phyloP scores from a whole-genome alignment of 352 stramenopile species.

The Peronospora farinosa region DNA sequence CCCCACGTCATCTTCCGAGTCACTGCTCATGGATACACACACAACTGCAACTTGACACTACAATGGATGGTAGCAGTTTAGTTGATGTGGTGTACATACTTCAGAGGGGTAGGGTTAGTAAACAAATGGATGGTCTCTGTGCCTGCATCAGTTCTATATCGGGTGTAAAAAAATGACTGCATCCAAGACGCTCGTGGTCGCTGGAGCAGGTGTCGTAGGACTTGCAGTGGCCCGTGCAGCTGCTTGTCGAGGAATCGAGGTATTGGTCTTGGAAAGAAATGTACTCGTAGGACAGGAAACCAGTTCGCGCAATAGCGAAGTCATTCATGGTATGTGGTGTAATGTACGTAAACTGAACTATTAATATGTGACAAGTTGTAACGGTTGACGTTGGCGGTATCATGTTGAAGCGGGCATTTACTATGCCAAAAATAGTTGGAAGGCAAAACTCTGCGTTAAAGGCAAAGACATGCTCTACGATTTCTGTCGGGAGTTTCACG shows the following conservation, averaged over 20 bases:
- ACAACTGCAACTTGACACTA: background rate
- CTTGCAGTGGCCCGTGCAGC: conserved; percentile 58
- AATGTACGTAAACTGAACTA: conserved; percentile 11
- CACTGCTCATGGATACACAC: conserved; percentile 15
- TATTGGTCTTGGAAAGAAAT: conserved; percentile 87
- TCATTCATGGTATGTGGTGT: conserved; percentile 85
- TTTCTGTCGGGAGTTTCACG: conserved; percentile 82
- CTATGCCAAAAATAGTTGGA: conserved; percentile 85
- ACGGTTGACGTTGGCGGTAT: background rate
- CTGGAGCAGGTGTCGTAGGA: conserved; percentile 69
- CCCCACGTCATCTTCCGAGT: conserved; percentile 44
- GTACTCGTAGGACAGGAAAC: conserved; percentile 78
- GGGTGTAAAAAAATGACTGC: conserved; percentile 12
- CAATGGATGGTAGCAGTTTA: conserved; percentile 8
- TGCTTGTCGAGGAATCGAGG: conserved; percentile 51
- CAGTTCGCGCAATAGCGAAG: conserved; percentile 91
- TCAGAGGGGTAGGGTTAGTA: background rate
- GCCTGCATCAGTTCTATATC: too few relatives aligned
- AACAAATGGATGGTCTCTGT: too few relatives aligned
- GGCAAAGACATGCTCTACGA: conserved; percentile 87
- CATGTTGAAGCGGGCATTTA: conserved; percentile 81
- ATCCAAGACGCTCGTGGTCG: conserved; percentile 59
- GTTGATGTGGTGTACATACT: background rate
- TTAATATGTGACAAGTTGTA: conserved; percentile 8
- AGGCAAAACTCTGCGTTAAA: conserved; percentile 87